Conservation (phyloP, 2,329 filamentous ascomycete genomes). For the Xylariaceae sp. region DNA sequence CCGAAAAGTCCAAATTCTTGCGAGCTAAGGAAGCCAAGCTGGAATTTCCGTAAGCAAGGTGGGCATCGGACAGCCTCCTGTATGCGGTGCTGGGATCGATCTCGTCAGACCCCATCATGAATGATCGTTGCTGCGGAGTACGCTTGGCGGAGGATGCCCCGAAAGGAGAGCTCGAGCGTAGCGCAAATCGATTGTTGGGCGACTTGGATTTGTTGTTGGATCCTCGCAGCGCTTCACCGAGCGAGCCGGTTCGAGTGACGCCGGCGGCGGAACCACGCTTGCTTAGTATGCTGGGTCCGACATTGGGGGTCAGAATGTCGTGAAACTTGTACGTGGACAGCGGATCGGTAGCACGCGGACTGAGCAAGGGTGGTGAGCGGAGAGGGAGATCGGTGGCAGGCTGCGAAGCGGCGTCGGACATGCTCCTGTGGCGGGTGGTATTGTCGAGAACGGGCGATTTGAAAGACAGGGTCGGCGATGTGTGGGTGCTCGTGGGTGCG, state of each 20-base stretch:
- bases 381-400: conserved; percentile 46
- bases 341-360: conserved; percentile 36
- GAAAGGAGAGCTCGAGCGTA: conserved; percentile 48
- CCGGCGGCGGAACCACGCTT: conserved; percentile 32
- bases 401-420: conserved; percentile 52
- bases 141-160: conserved; percentile 33
- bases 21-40: conserved; percentile 61
- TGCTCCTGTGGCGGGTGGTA: conserved; percentile 46
- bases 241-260: conserved; percentile 36
- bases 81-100: conserved; percentile 69
- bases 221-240: conserved; percentile 55
- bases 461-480: conserved; percentile 44
- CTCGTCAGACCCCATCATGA: conserved; percentile 59
- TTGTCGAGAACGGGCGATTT: conserved; percentile 31
- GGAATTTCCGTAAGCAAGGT: conserved; percentile 62
- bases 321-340: conserved; percentile 61
- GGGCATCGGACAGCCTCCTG: conserved; percentile 68
- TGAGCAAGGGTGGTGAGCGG: conserved; percentile 29
- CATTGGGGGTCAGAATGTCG: conserved; percentile 53
- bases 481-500: conserved; percentile 42
- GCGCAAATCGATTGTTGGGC: conserved; percentile 48
- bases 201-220: conserved; percentile 51
- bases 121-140: conserved; percentile 35
- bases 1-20: conserved; percentile 46
- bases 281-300: conserved; percentile 46